Percentiles rank a stretch among this genome's conserved stretches.
Conservation (phyloP, 129 eudicot species). For the Ambrosia artemisiifolia region DNA sequence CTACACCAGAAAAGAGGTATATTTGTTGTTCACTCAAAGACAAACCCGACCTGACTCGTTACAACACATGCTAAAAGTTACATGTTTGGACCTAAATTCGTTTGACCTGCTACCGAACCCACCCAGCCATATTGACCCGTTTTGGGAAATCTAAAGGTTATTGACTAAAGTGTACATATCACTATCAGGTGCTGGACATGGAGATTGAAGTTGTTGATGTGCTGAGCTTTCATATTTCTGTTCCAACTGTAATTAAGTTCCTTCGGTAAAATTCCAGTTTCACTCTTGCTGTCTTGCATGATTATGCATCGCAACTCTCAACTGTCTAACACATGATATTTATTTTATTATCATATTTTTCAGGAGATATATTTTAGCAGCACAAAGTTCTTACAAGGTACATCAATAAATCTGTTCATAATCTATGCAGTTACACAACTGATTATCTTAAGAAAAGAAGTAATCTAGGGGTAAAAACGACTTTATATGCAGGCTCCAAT, state of each 20-base stretch:
- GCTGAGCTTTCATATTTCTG: constrained; percentile 65
- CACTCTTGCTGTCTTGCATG: not conserved
- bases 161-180: constrained; percentile 20
- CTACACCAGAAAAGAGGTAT: constrained; percentile 84
- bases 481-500: constrained; percentile 55
- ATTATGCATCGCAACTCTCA: not conserved
- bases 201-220: constrained; percentile 65
- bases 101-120: not conserved
- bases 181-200: constrained; percentile 79
- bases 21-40: constrained; percentile 21
- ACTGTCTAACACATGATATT: constrained; percentile 14
- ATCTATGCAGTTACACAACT: constrained; percentile 1
- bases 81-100: not conserved
- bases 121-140: not conserved
- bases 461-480: not conserved
- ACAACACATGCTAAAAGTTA: not conserved
- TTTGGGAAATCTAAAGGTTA: not conserved
- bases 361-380: constrained; percentile 91
- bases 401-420: constrained; percentile 8
- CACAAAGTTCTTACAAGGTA: constrained; percentile 79
- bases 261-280: constrained; percentile 50
- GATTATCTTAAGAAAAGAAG: not conserved
- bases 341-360: constrained; percentile 1
- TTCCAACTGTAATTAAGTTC: constrained; percentile 73
- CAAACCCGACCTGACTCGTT: not conserved